These are phyloP conservation scores for Xylariaceae sp. DNA, from an alignment of 2,329 filamentous ascomycete genomes.

Conservation along the genomic window DNA sequence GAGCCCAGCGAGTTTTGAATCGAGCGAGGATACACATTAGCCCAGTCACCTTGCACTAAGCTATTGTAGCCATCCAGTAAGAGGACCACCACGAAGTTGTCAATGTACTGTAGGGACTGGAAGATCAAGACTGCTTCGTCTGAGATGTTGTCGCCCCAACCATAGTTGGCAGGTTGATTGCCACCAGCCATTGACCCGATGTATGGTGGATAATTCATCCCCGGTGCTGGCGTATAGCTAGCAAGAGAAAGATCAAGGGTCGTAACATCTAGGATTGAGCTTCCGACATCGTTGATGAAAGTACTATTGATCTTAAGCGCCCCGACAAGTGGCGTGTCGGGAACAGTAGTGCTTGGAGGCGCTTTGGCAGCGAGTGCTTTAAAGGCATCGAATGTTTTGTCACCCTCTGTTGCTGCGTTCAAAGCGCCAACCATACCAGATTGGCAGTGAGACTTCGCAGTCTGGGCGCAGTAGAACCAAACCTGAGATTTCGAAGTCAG, in stretches of 20 bases:
- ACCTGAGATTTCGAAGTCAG: slow-evolving; percentile 8
- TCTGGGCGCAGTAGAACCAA: slow-evolving; percentile 38
- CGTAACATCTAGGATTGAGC: slow-evolving; percentile 26
- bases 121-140: slow-evolving; percentile 25
- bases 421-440: slow-evolving; percentile 46
- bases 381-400: slow-evolving; percentile 38
- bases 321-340: slow-evolving; percentile 32
- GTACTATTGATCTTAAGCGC: slow-evolving; percentile 32
- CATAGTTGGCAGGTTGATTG: slow-evolving; percentile 30
- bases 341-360: slow-evolving; percentile 31
- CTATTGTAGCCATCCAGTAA: slow-evolving; percentile 30
- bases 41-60: slow-evolving; percentile 29
- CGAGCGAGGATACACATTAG: slow-evolving; percentile 29
- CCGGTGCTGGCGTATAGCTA: slow-evolving; percentile 24
- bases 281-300: slow-evolving; percentile 25
- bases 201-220: slow-evolving; percentile 23
- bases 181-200: slow-evolving; percentile 33
- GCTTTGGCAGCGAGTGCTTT: slow-evolving; percentile 31
- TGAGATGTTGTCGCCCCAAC: slow-evolving; percentile 29
- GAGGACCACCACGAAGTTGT: slow-evolving; percentile 31
- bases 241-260: slow-evolving; percentile 24
- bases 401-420: slow-evolving; percentile 35
- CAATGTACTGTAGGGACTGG: slow-evolving; percentile 29
- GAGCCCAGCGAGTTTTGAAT: slow-evolving; percentile 32
- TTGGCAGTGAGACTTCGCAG: slow-evolving; percentile 32